These are phyloP conservation scores for Miscanthus lutarioriparius DNA, from an alignment of 176 grass and related monocot species.

Conservation along the genomic window DNA sequence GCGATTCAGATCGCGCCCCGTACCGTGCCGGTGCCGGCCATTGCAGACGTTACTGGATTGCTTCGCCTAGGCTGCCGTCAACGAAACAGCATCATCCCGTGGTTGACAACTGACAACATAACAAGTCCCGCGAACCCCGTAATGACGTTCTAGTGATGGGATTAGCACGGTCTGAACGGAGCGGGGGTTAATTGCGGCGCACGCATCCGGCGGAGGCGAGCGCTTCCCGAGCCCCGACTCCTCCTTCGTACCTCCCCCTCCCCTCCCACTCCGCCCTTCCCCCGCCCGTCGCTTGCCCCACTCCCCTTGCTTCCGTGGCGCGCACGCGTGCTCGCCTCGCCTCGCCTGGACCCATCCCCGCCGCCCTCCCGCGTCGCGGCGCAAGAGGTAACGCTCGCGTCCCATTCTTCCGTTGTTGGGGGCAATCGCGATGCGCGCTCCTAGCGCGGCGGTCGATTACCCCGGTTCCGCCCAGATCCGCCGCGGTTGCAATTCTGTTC, in stretches of 20 bases:
- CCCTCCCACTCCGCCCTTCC: neutral
- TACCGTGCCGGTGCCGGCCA: no score
- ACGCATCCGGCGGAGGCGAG: neutral
- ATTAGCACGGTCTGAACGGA: neutral
- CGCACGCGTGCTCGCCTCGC: neutral
- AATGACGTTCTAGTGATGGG: constrained; percentile 6
- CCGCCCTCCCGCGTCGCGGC: neutral
- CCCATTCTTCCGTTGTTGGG: neutral
- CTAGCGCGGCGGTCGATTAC: neutral
- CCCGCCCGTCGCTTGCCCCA: neutral
- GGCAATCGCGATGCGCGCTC: neutral
- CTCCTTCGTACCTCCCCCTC: neutral
- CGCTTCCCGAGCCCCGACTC: constrained; percentile 12
- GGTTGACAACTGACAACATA: no score
- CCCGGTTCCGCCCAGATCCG: neutral
- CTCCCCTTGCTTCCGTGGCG: neutral
- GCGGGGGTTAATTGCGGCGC: constrained; percentile 9
- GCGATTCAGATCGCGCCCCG: no score
- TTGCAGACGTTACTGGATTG: no score
- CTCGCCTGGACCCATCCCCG: neutral
- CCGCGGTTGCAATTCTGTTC: neutral
- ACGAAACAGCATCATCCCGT: no score
- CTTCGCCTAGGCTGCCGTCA: no score
- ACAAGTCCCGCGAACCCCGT: neutral
- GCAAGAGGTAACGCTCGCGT: neutral